Evolutionary conservation across 2,329 filamentous ascomycete genomes (phyloP).

Genomic region (Neofusicoccum umdonicola): DNA sequence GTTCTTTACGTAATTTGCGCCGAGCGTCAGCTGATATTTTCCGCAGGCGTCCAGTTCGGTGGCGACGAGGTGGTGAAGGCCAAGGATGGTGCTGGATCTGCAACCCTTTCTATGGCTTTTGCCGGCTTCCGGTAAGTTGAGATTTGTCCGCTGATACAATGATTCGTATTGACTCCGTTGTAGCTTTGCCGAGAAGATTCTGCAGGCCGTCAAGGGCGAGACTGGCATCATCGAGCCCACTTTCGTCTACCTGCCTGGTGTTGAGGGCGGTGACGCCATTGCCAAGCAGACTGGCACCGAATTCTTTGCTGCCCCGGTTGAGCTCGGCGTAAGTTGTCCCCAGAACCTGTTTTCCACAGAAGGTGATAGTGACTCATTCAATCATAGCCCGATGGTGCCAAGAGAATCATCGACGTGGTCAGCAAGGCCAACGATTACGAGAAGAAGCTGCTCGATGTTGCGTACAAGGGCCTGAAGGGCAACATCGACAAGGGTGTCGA

Average conservation of each 20-base stretch:
- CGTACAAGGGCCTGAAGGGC: slow-evolving; percentile 75
- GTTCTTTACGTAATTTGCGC: slow-evolving; percentile 27
- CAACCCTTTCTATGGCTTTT: slow-evolving; percentile 92
- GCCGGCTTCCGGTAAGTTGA: slow-evolving; percentile 76
- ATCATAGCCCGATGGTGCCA: slow-evolving; percentile 71
- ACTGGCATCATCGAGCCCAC: slow-evolving; percentile 92
- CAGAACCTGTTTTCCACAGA: not conserved
- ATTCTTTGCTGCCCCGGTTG: slow-evolving; percentile 94
- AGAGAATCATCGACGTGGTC: slow-evolving; percentile 82
- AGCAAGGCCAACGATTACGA: slow-evolving; percentile 77
- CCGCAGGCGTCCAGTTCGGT: slow-evolving; percentile 80
- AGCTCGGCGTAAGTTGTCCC: slow-evolving; percentile 76
- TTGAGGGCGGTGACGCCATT: slow-evolving; percentile 83
- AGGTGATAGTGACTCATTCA: slow-evolving; percentile 22
- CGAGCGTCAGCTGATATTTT: slow-evolving; percentile 18
- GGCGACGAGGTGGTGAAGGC: slow-evolving; percentile 96
- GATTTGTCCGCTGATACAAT: slow-evolving; percentile 28
- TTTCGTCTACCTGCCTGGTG: slow-evolving; percentile 90
- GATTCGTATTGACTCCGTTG: slow-evolving; percentile 33
- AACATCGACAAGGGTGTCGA: slow-evolving; percentile 94
- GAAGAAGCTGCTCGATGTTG: slow-evolving; percentile 78
- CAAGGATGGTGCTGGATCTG: slow-evolving; percentile 87
- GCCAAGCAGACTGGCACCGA: slow-evolving; percentile 78
- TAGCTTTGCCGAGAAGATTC: slow-evolving; percentile 83
- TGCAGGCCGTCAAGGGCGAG: slow-evolving; percentile 85